A percentile compares a stretch with the other conserved stretches of the same genome.
Evolutionary conservation across 805 yeast species (phyloP).

Genomic region (Yarrowia osloensis): DNA sequence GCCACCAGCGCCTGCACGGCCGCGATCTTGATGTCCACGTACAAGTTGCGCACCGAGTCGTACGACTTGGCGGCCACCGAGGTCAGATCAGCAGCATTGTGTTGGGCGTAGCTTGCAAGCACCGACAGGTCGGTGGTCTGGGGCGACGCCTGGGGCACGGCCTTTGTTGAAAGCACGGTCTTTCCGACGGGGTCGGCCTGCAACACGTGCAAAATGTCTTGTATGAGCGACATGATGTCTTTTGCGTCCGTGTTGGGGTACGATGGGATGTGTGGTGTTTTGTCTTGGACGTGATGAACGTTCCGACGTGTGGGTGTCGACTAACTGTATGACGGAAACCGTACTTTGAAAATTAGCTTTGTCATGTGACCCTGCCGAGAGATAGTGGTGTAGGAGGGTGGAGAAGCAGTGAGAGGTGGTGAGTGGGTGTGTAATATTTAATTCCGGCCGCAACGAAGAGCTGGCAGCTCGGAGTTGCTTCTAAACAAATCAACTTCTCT

Average conservation of each 20-base stretch:
- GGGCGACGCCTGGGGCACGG: conserved; percentile 19
- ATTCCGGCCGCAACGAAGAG: too few relatives aligned
- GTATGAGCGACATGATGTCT: conserved; percentile 21
- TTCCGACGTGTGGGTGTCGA: conserved; percentile 6
- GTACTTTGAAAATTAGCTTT: background rate
- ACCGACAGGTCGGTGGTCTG: conserved; percentile 9
- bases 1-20: conserved; percentile 36
- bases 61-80: conserved; percentile 34
- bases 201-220: conserved; percentile 25
- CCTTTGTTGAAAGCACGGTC: background rate
- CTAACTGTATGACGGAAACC: background rate
- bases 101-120: conserved; percentile 19
- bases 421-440: too few relatives aligned
- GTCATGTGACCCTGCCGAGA: conserved; percentile 6
- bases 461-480: too few relatives aligned
- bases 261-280: background rate
- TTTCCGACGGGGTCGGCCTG: conserved; percentile 3
- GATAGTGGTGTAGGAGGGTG: background rate
- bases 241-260: background rate
- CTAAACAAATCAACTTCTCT: too few relatives aligned
- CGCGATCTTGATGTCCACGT: conserved; percentile 41
- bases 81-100: conserved; percentile 19
- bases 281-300: conserved; percentile 18
- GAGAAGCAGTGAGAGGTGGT: too few relatives aligned
- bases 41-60: conserved; percentile 32